Evolutionary conservation across 768 basidiomycete genomes (phyloP), one percentile per base, ranked within the genome.

Genomic region (Amanita thiersii): DNA sequence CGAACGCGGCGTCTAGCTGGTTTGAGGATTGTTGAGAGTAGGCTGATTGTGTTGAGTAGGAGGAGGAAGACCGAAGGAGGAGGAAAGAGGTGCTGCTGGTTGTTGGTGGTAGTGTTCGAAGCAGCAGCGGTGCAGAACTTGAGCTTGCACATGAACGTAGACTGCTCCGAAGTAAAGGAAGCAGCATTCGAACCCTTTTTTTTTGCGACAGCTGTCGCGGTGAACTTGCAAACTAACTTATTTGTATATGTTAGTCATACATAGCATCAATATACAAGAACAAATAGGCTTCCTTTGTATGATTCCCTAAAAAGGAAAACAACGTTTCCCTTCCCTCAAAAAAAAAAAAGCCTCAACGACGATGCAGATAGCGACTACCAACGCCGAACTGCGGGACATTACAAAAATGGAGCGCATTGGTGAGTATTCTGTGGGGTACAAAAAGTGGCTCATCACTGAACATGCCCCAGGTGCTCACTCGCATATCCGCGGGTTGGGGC

Each of bases 341-440:
- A n/a, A n/a, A n/a, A n/a, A n/a, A n/a, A n/a, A n/a, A n/a, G n/a
- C n/a, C n/a, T n/a, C n/a, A n/a, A n/a, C n/a, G n/a, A n/a, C n/a
- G n/a, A 72, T 83, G 57, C 77, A 84, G 57, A 90, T 90, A 52
- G 63, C 80, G 1, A 81, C 86, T 48, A 82, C 81, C 29, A 79
- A 81, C 35, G 78, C 83, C 30, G 85, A 89, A 59, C 61, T 91
- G 45, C 75, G 86, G 46, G 88, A 91, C 53, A 82, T 89, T 45
- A 88, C 86, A 41, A 88, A 87, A 72, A 88, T 91, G 79, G 88
- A 91, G 75, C 85, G 88, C 47, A 91, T 91, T 61, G 87, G 86
- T 84, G 39, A 29, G 66, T 40, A 31, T 23, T 17, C 15, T 36
- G 2, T 29, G 26, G n/a, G n/a, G 21, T 37, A 35, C n/a, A 18